phyloP scores from a whole-genome alignment of 116 monocot genomes.

The Zostera marina region DNA sequence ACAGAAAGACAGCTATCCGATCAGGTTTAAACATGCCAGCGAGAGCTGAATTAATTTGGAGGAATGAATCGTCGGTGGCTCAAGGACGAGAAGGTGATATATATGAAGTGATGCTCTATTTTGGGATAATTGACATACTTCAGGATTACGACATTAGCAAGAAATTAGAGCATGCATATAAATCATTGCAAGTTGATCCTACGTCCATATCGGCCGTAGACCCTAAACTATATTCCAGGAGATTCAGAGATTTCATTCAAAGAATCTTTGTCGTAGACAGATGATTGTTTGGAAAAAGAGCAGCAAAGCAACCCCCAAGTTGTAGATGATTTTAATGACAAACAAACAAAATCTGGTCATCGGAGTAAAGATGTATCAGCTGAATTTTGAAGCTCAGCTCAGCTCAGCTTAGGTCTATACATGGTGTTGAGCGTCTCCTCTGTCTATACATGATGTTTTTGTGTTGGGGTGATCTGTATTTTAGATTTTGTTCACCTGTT shows the following conservation, averaged over 20 bases:
- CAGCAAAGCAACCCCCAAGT: not conserved
- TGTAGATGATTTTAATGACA: not conserved
- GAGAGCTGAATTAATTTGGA: constrained; percentile 28
- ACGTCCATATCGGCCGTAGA: constrained; percentile 72
- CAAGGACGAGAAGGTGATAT: constrained; percentile 12
- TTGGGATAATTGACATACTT: constrained; percentile 69
- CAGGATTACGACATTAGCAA: constrained; percentile 76
- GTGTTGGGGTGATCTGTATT: no score
- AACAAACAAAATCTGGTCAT: no score
- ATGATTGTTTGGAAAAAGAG: not conserved
- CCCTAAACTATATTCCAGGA: constrained; percentile 60
- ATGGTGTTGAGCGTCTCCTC: no score
- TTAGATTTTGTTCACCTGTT: no score
- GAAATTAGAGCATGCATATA: constrained; percentile 73
- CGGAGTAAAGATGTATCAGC: no score
- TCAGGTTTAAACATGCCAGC: constrained; percentile 52
- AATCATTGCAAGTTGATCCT: constrained; percentile 66
- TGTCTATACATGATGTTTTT: no score
- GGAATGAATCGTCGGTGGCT: constrained; percentile 13
- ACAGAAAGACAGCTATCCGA: constrained; percentile 32
- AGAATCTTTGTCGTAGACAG: constrained; percentile 44
- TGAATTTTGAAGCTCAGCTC: no score
- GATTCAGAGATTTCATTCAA: constrained; percentile 55
- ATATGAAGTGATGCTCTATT: constrained; percentile 47
- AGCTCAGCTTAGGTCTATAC: no score